Evolutionary conservation across 176 grass and related monocot genomes (phyloP), one percentile per base, ranked within the genome.

Genomic region (Tillandsia fasciculata): DNA sequence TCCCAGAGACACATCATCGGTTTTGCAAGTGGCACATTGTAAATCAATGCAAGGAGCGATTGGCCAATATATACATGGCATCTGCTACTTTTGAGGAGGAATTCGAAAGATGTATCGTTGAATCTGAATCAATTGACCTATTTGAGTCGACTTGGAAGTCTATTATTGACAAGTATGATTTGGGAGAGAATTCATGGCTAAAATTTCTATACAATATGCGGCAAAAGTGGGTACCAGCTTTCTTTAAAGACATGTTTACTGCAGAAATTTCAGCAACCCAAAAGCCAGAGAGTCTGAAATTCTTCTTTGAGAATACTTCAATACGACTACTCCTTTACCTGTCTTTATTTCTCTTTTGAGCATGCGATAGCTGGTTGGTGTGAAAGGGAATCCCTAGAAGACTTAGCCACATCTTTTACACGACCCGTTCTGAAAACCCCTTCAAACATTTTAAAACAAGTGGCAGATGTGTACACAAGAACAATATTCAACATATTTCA

Each of bases 1-100:
- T 96, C 75, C 88, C 88, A 10, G 69, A 72, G 73, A 83, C 83
- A 12, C 77, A 47, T 74, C 92, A 96, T 66, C 81, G 88, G 17
- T 87, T 92, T 47, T 96, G 92, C 58, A 96, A 91, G 76, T 92
- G 92, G 92, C 77, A 66, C 68, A 92, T 96, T 71, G 81, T 96
- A 59, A 77, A 76, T 72, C 81, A 83, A 80, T 91, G 87, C 49
- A 92, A 92, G 57, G 84, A 96, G 70, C 91, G 87, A 63, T 79
- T 91, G 73, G 69, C 88, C 15, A 83, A 89, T 74, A 63, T 72
- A 56, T 96, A 96, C 81, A 78, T 78, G 54, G 67, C 76, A 33
- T 81, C 89, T 87, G 70, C 86, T 65, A 76, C 63, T 71, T 81
- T 92, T 22, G 82, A 78, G 67, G 88, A 75, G 29, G 92, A 91